Conservation (phyloP, 164 flowering plant species). For the Aristolochia californica region DNA sequence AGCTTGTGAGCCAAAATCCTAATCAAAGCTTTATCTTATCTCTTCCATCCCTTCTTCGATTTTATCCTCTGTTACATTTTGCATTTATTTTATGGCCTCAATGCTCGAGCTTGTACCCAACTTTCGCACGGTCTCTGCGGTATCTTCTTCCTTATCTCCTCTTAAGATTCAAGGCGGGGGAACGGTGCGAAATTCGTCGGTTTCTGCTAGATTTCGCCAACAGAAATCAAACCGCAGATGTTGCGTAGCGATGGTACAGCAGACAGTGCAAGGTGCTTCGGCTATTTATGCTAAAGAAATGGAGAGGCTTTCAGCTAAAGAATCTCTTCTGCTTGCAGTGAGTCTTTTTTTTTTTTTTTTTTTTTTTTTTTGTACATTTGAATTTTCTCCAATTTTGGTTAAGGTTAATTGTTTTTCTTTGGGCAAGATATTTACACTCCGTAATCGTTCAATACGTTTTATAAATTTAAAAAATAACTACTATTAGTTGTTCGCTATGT, state of each 20-base stretch:
- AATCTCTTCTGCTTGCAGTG: conserved; percentile 81
- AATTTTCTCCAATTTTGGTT: no score
- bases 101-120: conserved; percentile 13
- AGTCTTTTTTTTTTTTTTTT: no score
- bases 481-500: no score
- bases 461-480: no score
- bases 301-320: conserved; percentile 92
- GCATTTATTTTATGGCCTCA: no score
- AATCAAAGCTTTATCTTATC: no score
- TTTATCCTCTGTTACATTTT: not conserved
- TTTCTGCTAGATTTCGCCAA: not conserved
- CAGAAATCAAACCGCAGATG: conserved; percentile 9
- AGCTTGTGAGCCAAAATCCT: not conserved
- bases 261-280: conserved; percentile 57
- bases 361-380: no score
- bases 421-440: not conserved
- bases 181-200: conserved; percentile 4
- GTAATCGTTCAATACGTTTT: not conserved
- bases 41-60: not conserved
- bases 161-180: conserved; percentile 5
- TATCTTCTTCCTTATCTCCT: conserved; percentile 4
- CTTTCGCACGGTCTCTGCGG: conserved; percentile 8
- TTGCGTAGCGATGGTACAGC: conserved; percentile 54
- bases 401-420: not conserved
- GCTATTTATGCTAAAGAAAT: conserved; percentile 76